These are phyloP conservation scores for Stentor roeselii DNA, from an alignment of 73 alveolate genomes.

Conservation along the genomic window DNA sequence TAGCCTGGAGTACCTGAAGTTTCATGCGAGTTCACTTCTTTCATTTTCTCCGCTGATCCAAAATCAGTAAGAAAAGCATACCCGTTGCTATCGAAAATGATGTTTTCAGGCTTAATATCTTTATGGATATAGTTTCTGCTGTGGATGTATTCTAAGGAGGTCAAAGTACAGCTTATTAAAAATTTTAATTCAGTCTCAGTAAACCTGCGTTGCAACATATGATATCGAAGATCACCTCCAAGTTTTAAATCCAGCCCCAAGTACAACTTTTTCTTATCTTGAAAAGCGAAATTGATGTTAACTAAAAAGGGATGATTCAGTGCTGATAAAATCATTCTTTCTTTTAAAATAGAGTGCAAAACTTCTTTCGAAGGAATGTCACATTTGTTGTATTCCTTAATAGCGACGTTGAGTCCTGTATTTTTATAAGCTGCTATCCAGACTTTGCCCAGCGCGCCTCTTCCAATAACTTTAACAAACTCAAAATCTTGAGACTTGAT, in stretches of 20 bases:
- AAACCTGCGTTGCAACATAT: slow-evolving; percentile 29
- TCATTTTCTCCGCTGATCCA: slow-evolving; percentile 57
- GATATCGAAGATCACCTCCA: slow-evolving; percentile 79
- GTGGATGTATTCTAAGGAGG: slow-evolving; percentile 53
- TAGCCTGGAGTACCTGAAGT: slow-evolving; percentile 38
- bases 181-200: slow-evolving; percentile 12
- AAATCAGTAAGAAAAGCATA: slow-evolving; percentile 60
- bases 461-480: background rate
- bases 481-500: background rate
- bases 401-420: background rate
- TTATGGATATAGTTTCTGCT: slow-evolving; percentile 40
- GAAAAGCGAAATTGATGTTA: slow-evolving; percentile 77
- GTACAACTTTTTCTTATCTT: slow-evolving; percentile 46
- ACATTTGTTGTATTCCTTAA: background rate
- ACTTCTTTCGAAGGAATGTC: background rate
- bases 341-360: slow-evolving; percentile 28
- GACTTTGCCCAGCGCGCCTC: background rate
- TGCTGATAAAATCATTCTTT: slow-evolving; percentile 49
- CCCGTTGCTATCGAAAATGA: slow-evolving; percentile 55
- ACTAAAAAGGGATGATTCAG: slow-evolving; percentile 67
- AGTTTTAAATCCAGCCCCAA: slow-evolving; percentile 63
- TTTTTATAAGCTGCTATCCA: background rate
- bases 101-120: slow-evolving; percentile 63
- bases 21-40: slow-evolving; percentile 28
- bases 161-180: slow-evolving; percentile 46